These are phyloP conservation scores for Russula dissimulans DNA, from an alignment of 768 basidiomycete genomes.

Conservation along the genomic window DNA sequence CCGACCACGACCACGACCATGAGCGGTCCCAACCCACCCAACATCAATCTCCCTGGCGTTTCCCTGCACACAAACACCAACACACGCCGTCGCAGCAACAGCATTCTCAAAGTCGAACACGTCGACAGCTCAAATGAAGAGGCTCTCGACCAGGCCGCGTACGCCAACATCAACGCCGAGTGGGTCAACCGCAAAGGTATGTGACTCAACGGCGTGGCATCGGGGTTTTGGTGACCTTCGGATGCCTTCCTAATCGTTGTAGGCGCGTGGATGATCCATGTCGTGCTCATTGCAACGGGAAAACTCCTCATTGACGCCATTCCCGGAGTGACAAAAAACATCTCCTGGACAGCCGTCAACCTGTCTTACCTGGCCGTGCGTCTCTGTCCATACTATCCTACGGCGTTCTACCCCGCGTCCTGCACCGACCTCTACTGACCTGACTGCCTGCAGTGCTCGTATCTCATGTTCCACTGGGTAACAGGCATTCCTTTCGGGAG, in stretches of 20 bases:
- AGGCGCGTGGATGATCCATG: constrained; percentile 99
- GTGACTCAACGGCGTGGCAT: constrained; percentile 3
- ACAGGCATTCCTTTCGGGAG: constrained; percentile 94
- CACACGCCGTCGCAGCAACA: constrained; percentile 50
- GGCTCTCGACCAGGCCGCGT: constrained; percentile 67
- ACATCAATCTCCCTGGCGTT: constrained; percentile 11
- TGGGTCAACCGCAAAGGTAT: constrained; percentile 92
- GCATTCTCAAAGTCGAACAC: constrained; percentile 80
- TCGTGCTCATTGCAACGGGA: constrained; percentile 81
- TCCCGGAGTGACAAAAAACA: constrained; percentile 88
- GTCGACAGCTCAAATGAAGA: constrained; percentile 69
- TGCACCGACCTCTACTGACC: not conserved
- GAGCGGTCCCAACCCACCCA: constrained; percentile 9
- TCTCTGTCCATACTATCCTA: constrained; percentile 17
- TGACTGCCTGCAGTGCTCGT: constrained; percentile 37
- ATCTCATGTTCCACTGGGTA: constrained; percentile 98
- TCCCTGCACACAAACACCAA: not conserved
- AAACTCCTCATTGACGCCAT: constrained; percentile 92
- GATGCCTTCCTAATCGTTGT: not conserved
- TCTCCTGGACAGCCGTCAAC: constrained; percentile 94
- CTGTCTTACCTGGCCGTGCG: constrained; percentile 82
- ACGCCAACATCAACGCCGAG: constrained; percentile 78
- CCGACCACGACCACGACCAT: not conserved
- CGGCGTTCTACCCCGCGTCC: not conserved
- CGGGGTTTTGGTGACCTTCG: not conserved